These are phyloP conservation scores for Orbilia blumenaviensis DNA, from an alignment of 2,329 filamentous ascomycete species.

Conservation along the genomic window DNA sequence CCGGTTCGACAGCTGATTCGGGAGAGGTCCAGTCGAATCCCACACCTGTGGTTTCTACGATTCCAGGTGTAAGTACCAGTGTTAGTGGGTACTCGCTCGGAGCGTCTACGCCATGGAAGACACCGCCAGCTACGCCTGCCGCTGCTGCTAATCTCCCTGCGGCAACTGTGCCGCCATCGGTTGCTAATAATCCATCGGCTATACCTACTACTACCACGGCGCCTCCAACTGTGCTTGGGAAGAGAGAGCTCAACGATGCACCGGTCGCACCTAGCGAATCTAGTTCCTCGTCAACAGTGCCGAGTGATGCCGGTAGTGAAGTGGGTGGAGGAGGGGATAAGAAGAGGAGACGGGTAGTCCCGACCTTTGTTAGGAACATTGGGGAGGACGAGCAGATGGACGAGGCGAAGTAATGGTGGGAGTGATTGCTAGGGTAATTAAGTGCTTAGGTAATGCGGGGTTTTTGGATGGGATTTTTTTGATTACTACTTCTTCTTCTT, in stretches of 20 bases:
- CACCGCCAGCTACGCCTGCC: constrained; percentile 68
- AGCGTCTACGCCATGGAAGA: constrained; percentile 67
- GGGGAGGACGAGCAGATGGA: constrained; percentile 45
- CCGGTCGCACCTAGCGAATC: constrained; percentile 57
- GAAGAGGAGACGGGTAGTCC: constrained; percentile 76
- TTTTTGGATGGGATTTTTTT: constrained; percentile 7
- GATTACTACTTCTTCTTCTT: neutral
- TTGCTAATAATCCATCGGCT: constrained; percentile 64
- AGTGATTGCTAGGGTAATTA: neutral
- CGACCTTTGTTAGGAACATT: constrained; percentile 66
- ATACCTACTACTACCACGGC: constrained; percentile 61
- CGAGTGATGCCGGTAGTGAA: constrained; percentile 69
- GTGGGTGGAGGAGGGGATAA: constrained; percentile 66
- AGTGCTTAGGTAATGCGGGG: neutral
- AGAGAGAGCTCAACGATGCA: constrained; percentile 61
- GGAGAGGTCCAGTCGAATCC: constrained; percentile 40
- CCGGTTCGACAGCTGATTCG: constrained; percentile 59
- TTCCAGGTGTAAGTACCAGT: constrained; percentile 62
- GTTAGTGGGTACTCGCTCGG: constrained; percentile 69
- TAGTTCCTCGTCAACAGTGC: constrained; percentile 62
- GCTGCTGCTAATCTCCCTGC: constrained; percentile 68
- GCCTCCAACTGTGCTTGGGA: constrained; percentile 66
- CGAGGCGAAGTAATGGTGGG: constrained; percentile 14
- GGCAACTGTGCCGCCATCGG: constrained; percentile 70
- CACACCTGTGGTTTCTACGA: constrained; percentile 46